phyloP scores from a whole-genome alignment of 345 rosid species.

The Dimocarpus longan region DNA sequence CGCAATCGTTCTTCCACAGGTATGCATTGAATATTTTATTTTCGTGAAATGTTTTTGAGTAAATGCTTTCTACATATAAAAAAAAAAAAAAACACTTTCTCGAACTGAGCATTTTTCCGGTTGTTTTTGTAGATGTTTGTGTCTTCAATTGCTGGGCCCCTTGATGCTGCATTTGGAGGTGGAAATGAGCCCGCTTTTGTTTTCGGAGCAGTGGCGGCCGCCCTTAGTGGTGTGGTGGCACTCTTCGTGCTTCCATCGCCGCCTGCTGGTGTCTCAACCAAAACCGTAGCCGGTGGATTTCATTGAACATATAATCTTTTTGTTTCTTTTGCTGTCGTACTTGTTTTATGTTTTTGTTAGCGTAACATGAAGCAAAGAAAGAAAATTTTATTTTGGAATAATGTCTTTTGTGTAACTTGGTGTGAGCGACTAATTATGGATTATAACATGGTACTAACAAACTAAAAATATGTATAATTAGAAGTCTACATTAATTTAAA shows the following conservation, averaged over 20 bases:
- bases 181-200: conserved; percentile 84
- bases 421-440: too few relatives aligned
- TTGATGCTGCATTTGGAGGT: conserved; percentile 75
- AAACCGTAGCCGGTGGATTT: conserved; percentile 36
- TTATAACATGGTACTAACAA: too few relatives aligned
- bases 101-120: not conserved
- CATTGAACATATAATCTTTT: conserved; percentile 25
- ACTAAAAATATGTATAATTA: too few relatives aligned
- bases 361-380: too few relatives aligned
- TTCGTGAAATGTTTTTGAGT: too few relatives aligned
- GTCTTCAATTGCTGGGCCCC: conserved; percentile 67
- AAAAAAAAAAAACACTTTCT: too few relatives aligned
- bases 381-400: too few relatives aligned
- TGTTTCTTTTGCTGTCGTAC: too few relatives aligned
- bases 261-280: conserved; percentile 45
- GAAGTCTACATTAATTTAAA: too few relatives aligned
- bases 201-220: conserved; percentile 66
- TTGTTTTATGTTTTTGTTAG: too few relatives aligned
- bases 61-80: too few relatives aligned
- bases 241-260: conserved; percentile 74
- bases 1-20: conserved; percentile 85
- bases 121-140: conserved; percentile 58
- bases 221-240: conserved; percentile 60
- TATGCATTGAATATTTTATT: conserved; percentile 10
- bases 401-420: too few relatives aligned